Evolutionary conservation across 805 yeast genomes (phyloP).

Genomic region (Sugiyamaella floridensis): DNA sequence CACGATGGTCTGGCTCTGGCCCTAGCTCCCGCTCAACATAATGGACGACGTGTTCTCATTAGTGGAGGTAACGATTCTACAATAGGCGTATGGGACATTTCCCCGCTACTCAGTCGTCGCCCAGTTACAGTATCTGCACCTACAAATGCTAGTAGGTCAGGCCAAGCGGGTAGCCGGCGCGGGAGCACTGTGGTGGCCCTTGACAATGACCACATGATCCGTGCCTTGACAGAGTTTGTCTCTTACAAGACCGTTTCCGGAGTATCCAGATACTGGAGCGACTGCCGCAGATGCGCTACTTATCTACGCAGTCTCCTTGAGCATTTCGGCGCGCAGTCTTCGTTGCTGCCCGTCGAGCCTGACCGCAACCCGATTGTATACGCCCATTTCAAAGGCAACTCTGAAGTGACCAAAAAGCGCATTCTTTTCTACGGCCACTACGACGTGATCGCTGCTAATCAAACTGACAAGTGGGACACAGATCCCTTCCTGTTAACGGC

Average conservation of each 20-base stretch:
- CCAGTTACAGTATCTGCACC: not conserved
- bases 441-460: slow-evolving; percentile 81
- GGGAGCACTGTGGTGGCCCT: slow-evolving; percentile 17
- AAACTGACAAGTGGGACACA: slow-evolving; percentile 58
- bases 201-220: slow-evolving; percentile 57
- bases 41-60: slow-evolving; percentile 41
- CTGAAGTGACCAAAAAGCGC: slow-evolving; percentile 24
- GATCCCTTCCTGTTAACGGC: slow-evolving; percentile 74
- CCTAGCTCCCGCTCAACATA: slow-evolving; percentile 41
- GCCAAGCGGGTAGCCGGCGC: slow-evolving; percentile 1
- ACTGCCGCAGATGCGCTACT: slow-evolving; percentile 81
- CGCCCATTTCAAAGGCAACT: slow-evolving; percentile 47
- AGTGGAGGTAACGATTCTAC: slow-evolving; percentile 69
- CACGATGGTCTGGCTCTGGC: slow-evolving; percentile 54
- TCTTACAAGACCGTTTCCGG: slow-evolving; percentile 74
- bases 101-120: slow-evolving; percentile 18
- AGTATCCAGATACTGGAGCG: slow-evolving; percentile 63
- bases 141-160: not conserved
- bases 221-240: slow-evolving; percentile 54
- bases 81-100: slow-evolving; percentile 64
- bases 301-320: slow-evolving; percentile 56
- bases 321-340: slow-evolving; percentile 57
- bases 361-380: slow-evolving; percentile 78
- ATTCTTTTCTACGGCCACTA: slow-evolving; percentile 93
- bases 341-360: slow-evolving; percentile 62